Base-by-base conservation (phyloP, 2,329 filamentous ascomycete species). In the Drechslera avenae region DNA sequence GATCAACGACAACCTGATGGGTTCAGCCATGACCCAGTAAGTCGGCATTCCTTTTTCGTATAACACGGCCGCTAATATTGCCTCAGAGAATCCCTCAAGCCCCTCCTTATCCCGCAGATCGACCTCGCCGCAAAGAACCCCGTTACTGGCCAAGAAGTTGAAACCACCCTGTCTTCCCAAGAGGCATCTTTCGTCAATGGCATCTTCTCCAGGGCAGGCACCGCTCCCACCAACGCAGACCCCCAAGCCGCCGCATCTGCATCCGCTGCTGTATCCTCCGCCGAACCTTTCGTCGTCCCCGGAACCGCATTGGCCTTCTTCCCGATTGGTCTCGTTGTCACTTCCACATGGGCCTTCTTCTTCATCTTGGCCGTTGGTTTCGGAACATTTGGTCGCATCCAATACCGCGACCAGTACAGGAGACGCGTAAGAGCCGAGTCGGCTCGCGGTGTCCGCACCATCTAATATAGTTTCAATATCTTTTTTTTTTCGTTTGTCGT, bases 181-280 rank as follows among this genome's bases (percentile, higher is more conserved):
- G 86, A 90, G 69, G 87, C 88, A 13, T 81, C 83, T 5, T 91
- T 91, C 61, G 81, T 90, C 32, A 83, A 82, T 12, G 88, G 88
- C 43, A 81, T 88, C 62, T 91, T 91, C 73, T 83, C 86, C 46
- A 74, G 80, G 41, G 76, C 82, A 47, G 75, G 82, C 12, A 52
- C 23, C 8, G 56, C 80, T 63, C 71, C 81, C 63, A 85, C 83
- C 51, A 65, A 62, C 26, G 64, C 60, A 42, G 61, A 67, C 56
- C 81, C 79, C 12, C 78, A 82, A 9, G 66, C 69, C 3, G 58
- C 66, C 8, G 64, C 73, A 5, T 72, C 73, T 19, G 71, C 73
- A 23, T 68, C 67, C n/a, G 68, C 77, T 3, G 74, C 81, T 16
- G 69, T 80, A 0, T 60, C 63, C 17, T 57, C 61, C 4, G 67